Evolutionary conservation across 2,329 filamentous ascomycete genomes (phyloP).

Genomic region (Pestalotiopsis sp.): DNA sequence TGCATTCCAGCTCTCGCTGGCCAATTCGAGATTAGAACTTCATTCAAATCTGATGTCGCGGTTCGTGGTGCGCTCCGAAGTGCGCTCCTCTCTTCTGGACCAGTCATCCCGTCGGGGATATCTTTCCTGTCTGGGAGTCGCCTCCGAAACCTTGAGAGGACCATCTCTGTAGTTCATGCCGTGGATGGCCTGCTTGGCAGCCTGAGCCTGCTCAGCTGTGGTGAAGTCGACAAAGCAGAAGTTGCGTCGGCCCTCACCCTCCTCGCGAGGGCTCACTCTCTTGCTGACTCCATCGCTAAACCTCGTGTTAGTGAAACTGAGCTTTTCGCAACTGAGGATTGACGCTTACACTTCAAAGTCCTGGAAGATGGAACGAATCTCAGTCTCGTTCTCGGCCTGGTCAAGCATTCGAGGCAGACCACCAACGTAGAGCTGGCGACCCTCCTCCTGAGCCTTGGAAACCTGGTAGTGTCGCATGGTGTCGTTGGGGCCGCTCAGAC

Average conservation of each 20-base stretch:
- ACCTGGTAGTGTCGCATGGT: constrained; percentile 35
- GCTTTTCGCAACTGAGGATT: neutral
- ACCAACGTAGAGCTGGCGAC: constrained; percentile 52
- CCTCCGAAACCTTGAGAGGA: constrained; percentile 27
- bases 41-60: neutral
- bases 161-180: constrained; percentile 29
- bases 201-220: constrained; percentile 54
- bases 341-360: constrained; percentile 45
- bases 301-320: neutral
- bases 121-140: constrained; percentile 14
- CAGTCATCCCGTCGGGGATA: neutral
- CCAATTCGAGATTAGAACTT: neutral
- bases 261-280: constrained; percentile 60
- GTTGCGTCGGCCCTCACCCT: constrained; percentile 58
- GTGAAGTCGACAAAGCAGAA: constrained; percentile 69
- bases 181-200: constrained; percentile 49
- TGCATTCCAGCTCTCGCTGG: no score
- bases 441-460: constrained; percentile 30
- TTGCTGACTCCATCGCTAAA: constrained; percentile 45
- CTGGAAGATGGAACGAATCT: constrained; percentile 50
- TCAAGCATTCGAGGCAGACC: constrained; percentile 52
- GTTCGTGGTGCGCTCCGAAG: neutral
- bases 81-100: neutral
- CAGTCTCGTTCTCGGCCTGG: constrained; percentile 47
- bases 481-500: constrained; percentile 26